Conservation (phyloP, 1,139 yeast species). For the Eremothecium gossypii region DNA sequence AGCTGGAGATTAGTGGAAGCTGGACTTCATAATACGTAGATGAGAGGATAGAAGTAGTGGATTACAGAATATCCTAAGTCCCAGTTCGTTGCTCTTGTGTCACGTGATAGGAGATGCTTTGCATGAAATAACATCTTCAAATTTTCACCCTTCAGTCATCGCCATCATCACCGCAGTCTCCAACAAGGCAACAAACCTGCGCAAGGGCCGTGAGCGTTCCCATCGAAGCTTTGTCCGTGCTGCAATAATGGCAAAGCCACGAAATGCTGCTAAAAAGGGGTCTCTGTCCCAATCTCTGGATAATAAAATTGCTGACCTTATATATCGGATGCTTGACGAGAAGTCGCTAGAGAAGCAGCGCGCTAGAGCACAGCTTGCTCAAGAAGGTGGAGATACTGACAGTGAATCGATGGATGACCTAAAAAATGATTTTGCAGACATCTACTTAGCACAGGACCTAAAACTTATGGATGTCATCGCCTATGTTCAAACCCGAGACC, state of each 20-base stretch:
- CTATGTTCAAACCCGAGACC: slow-evolving; percentile 52
- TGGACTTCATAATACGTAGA: too few relatives aligned
- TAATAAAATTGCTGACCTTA: slow-evolving; percentile 41
- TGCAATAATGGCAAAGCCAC: slow-evolving; percentile 19
- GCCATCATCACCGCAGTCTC: too few relatives aligned
- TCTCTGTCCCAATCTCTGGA: slow-evolving; percentile 34
- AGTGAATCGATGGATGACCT: slow-evolving; percentile 38
- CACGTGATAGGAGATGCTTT: too few relatives aligned
- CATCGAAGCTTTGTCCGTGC: too few relatives aligned
- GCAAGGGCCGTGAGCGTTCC: too few relatives aligned
- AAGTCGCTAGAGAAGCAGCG: slow-evolving; percentile 39
- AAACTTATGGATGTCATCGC: slow-evolving; percentile 41
- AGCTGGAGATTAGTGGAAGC: too few relatives aligned
- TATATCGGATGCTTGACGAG: slow-evolving; percentile 44
- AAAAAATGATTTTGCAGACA: slow-evolving; percentile 28
- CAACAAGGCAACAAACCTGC: too few relatives aligned
- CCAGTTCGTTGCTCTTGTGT: too few relatives aligned
- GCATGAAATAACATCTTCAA: too few relatives aligned
- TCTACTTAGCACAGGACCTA: slow-evolving; percentile 56
- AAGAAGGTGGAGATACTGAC: slow-evolving; percentile 20
- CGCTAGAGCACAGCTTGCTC: slow-evolving; percentile 11
- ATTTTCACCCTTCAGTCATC: too few relatives aligned
- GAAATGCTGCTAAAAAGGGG: slow-evolving; percentile 15
- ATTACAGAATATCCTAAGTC: too few relatives aligned
- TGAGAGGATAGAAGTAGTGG: too few relatives aligned